phyloP scores from a whole-genome alignment of 306 rosid species.

The Adenanthera pavonina region DNA sequence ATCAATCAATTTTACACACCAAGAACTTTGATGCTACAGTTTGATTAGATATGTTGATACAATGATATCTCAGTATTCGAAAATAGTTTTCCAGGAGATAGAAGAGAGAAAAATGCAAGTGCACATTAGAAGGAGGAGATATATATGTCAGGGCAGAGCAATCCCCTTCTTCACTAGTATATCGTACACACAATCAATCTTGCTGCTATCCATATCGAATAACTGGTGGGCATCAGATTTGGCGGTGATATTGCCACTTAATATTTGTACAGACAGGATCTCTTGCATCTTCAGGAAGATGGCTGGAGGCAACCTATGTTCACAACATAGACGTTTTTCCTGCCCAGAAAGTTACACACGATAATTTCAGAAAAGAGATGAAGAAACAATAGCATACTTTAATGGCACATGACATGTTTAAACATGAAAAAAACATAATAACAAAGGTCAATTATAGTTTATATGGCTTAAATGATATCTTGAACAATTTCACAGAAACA shows the following conservation, averaged over 20 bases:
- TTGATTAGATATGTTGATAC: not conserved
- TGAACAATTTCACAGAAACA: too few relatives aligned
- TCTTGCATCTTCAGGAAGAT: slow-evolving; percentile 23
- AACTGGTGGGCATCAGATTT: slow-evolving; percentile 19
- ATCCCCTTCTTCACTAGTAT: not conserved
- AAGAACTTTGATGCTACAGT: not conserved
- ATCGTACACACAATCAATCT: slow-evolving; percentile 9
- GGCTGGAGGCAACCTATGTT: slow-evolving; percentile 19
- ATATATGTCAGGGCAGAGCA: not conserved
- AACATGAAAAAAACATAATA: not conserved
- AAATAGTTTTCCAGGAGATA: not conserved
- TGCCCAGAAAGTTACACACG: slow-evolving; percentile 9
- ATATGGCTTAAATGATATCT: not conserved
- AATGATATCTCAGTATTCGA: not conserved
- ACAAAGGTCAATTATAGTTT: not conserved
- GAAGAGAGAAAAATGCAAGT: not conserved
- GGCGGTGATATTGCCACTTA: slow-evolving; percentile 13
- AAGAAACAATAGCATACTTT: not conserved
- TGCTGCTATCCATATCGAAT: not conserved
- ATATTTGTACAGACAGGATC: not conserved
- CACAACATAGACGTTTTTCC: slow-evolving; percentile 20
- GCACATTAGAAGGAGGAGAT: not conserved
- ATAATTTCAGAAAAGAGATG: not conserved
- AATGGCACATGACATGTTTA: not conserved
- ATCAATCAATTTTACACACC: not conserved